Evolutionary conservation across 129 eudicot species (phyloP).

Genomic region (Centaurea solstitialis): DNA sequence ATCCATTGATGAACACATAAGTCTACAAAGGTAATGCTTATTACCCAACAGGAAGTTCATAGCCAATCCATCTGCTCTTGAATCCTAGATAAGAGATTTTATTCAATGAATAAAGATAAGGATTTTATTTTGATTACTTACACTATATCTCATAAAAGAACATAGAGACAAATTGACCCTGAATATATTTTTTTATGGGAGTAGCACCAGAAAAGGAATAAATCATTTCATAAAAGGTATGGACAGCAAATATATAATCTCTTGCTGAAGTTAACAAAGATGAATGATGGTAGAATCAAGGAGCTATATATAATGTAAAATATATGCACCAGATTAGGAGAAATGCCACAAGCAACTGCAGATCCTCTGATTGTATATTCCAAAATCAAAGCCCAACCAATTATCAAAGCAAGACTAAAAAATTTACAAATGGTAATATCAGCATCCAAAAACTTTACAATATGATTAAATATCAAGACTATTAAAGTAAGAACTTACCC

Average conservation of each 20-base stretch:
- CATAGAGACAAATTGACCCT: background rate
- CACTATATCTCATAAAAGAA: background rate
- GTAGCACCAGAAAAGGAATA: too few species aligned
- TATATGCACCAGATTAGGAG: constrained; percentile 85
- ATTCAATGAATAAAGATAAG: too few species aligned
- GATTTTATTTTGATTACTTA: background rate
- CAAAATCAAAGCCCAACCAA: constrained; percentile 97
- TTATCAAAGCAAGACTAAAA: constrained; percentile 91
- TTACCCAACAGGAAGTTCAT: constrained; percentile 81
- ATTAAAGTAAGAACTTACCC: constrained; percentile 47
- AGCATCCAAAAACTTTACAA: background rate
- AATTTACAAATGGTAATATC: constrained; percentile 1
- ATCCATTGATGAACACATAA: constrained; percentile 1
- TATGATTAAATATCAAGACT: background rate
- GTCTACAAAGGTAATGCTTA: background rate
- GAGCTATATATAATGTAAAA: background rate
- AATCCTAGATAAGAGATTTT: constrained; percentile 82
- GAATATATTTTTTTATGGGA: too few species aligned
- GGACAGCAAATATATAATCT: background rate
- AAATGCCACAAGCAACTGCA: constrained; percentile 96
- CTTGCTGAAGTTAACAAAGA: background rate
- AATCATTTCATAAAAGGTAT: background rate
- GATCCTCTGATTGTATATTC: constrained; percentile 98
- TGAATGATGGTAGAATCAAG: background rate
- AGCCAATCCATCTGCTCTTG: constrained; percentile 93